phyloP scores from a whole-genome alignment of 2,329 filamentous ascomycete genomes.

The Pseudogymnoascus sp. region DNA sequence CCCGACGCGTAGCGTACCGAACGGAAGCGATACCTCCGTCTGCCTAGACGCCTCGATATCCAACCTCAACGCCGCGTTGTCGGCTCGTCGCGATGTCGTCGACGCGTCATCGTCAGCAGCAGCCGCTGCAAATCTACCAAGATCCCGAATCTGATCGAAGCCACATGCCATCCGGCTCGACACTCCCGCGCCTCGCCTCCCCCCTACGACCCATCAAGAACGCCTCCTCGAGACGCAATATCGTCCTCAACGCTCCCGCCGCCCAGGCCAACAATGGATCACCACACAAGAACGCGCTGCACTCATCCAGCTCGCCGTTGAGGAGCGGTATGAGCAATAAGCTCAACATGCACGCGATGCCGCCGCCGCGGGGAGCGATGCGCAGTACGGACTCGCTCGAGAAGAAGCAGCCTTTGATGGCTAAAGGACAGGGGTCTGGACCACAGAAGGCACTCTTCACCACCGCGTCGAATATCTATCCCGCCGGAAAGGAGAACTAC shows the following conservation, averaged over 20 bases:
- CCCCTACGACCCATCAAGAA: slow-evolving; percentile 35
- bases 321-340: slow-evolving; percentile 49
- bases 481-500: slow-evolving; percentile 46
- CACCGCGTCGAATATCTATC: slow-evolving; percentile 28
- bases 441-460: slow-evolving; percentile 44
- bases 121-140: slow-evolving; percentile 49
- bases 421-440: slow-evolving; percentile 39
- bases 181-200: slow-evolving; percentile 14
- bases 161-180: slow-evolving; percentile 23
- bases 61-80: slow-evolving; percentile 5
- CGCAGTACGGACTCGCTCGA: slow-evolving; percentile 57
- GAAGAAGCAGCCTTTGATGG: slow-evolving; percentile 44
- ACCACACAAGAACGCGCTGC: slow-evolving; percentile 55
- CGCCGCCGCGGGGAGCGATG: slow-evolving; percentile 47
- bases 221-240: slow-evolving; percentile 44
- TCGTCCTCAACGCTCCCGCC: slow-evolving; percentile 55
- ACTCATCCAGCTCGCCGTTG: slow-evolving; percentile 48
- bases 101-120: slow-evolving; percentile 43
- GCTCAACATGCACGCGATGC: slow-evolving; percentile 59
- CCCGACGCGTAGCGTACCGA: neutral
- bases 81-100: slow-evolving; percentile 35
- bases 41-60: neutral
- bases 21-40: neutral
- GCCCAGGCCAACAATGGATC: slow-evolving; percentile 47
- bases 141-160: slow-evolving; percentile 38